Evolutionary conservation across 768 basidiomycete genomes (phyloP).

Genomic region (Hypholoma fasciculare): DNA sequence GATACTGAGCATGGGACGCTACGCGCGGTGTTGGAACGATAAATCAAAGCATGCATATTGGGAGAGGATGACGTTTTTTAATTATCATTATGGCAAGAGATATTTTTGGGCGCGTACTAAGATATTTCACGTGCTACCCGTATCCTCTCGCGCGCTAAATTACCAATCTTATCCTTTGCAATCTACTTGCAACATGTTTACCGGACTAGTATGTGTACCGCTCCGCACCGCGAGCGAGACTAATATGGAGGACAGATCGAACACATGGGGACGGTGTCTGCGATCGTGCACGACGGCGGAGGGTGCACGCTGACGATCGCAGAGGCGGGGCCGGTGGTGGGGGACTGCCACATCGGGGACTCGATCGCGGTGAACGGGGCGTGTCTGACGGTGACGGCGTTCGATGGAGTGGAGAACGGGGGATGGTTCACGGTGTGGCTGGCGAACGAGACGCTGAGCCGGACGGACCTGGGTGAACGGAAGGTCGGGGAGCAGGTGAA

Average conservation of each 20-base stretch:
- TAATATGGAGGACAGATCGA: constrained; percentile 63
- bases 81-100: too few relatives aligned
- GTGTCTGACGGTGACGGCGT: constrained; percentile 91
- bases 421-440: constrained; percentile 95
- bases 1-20: too few relatives aligned
- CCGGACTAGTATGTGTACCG: constrained; percentile 61
- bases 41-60: too few relatives aligned
- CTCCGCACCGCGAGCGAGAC: not conserved
- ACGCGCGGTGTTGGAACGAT: too few relatives aligned
- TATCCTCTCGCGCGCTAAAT: not conserved
- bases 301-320: constrained; percentile 85
- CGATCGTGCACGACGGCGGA: constrained; percentile 60
- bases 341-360: constrained; percentile 91
- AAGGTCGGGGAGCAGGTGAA: constrained; percentile 82
- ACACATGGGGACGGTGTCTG: constrained; percentile 76
- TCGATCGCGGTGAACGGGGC: constrained; percentile 89
- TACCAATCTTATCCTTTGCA: not conserved
- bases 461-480: constrained; percentile 89
- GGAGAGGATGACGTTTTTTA: too few relatives aligned
- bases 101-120: too few relatives aligned
- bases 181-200: constrained; percentile 58
- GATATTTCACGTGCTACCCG: not conserved
- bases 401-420: constrained; percentile 56
- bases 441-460: constrained; percentile 90
- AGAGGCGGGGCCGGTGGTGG: constrained; percentile 70